Base-by-base conservation (phyloP, 2,329 filamentous ascomycete genomes). In the Trichoderma hamatum region DNA sequence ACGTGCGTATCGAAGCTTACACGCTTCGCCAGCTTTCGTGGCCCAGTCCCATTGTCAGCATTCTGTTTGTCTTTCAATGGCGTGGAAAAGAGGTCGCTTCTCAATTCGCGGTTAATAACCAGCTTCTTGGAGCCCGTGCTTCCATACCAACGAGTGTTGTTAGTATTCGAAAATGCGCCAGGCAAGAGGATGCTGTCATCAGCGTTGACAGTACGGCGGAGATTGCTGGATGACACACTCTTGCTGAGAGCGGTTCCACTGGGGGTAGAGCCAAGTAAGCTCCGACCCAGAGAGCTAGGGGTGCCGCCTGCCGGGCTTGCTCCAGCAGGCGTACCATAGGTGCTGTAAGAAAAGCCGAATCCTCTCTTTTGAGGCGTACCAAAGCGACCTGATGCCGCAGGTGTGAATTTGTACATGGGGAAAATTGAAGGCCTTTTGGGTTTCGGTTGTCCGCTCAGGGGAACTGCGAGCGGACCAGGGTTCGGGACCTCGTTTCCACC, bases 261-360 rank as follows among this genome's bases (percentile, higher is more conserved):
- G 76, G 89, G 91, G n/a, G 89, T 85, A n/a, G 89, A 85, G 65
- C 84, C 85, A 21, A 86, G 79, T 43, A 94, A 79, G 76, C 89
- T 94, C 75, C 88, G 88, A 28, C 88, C 87, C 63, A 91, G 81
- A 21, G 84, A 85, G 46, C 88, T 89, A 5, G 92, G 91, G 7
- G 92, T 91, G 78, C 90, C 93, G 3, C 84, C 85, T 76, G 90
- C 89, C 5, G 91, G 87, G 26, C 87, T 87, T 73, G 89, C 92
- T 69, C 84, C 90, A 69, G 84, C 90, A 6, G 95, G 94, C 1
- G 92, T 94, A 55, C 93, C 93, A 74, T 97, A 97, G 2, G 90
- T 94, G 72, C 94, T 97, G 80, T 97, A 97, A 2, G 92, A 94
- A 78, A 97, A 97, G 3, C 95, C 95, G 76, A 93, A 97, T 5